These are phyloP conservation scores for Trametes elegans DNA, from an alignment of 768 basidiomycete species.

Conservation along the genomic window DNA sequence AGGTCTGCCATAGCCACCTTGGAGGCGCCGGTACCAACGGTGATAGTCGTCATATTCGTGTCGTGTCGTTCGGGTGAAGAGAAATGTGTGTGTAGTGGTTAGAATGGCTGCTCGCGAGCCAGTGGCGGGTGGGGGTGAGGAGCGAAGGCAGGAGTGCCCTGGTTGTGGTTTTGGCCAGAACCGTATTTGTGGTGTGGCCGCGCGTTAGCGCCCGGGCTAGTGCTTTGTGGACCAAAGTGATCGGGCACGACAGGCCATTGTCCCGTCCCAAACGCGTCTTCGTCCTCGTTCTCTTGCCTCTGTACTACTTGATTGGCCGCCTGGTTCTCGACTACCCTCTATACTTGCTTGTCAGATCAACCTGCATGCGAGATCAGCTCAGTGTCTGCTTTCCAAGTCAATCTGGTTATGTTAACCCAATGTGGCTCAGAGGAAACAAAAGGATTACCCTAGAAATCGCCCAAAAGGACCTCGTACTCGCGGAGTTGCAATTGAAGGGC, in stretches of 20 bases:
- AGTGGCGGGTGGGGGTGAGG: background rate
- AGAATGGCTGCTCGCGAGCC: background rate
- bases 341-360: too few relatives aligned
- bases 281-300: background rate
- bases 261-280: background rate
- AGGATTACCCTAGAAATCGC: too few relatives aligned
- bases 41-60: background rate
- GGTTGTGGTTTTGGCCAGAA: constrained; percentile 1
- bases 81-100: background rate
- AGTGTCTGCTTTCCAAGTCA: too few relatives aligned
- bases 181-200: constrained; percentile 3
- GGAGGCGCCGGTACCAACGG: background rate
- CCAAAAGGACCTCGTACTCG: too few relatives aligned
- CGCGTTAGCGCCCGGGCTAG: background rate
- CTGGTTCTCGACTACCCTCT: too few relatives aligned
- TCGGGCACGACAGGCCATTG: constrained; percentile 6
- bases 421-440: too few relatives aligned
- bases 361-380: too few relatives aligned
- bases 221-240: constrained; percentile 5
- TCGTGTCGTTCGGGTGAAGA: background rate
- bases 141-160: constrained; percentile 1
- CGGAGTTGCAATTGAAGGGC: too few relatives aligned
- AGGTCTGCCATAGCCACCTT: background rate
- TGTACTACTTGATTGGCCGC: background rate
- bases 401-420: too few relatives aligned